Base-by-base conservation (phyloP, 306 rosid genomes). In the Pterocarpus macrocarpus region DNA sequence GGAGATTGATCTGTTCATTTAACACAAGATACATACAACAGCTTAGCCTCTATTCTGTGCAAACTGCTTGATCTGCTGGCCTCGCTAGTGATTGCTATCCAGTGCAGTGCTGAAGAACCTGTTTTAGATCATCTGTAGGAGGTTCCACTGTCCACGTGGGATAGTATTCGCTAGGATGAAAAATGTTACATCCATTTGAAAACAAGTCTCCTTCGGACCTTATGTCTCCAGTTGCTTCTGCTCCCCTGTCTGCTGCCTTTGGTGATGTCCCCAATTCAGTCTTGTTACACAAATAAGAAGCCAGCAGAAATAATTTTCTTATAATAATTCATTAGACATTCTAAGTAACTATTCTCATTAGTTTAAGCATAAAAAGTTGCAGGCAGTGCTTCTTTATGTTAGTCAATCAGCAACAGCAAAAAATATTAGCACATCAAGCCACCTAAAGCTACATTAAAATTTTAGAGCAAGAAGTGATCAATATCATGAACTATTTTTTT, bases 161-260 rank as follows among this genome's bases (percentile, higher is more conserved):
- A 71, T 96, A 92, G 83, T 92, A 52, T 32, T 93, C 85, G 12
- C 84, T 86, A 0, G 99, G 98, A 84, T 92, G 97, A 84, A 93
- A 96, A 41, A 47, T 35, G 52, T 76, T 65, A 49, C 68, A 57
- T 22, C 8, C 97, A 34, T 64, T 83, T 5, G 87, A 15, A 55
- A 96, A 96, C 34, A 90, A 22, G 81, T 96, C 99, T 15, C 99
- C 99, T 66, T 96, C 96, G 12, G 97, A 93, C 73, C 81, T 87
- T 88, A 96, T 82, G 86, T 38, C 41, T 50, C 99, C 99, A 50
- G 82, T 87, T 79, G 81, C 64, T 73, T 81, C 92, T 9, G 12
- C 82, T 8, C 90, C 97, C 83, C 71, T 89, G 89, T 96, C 98
- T 28, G 89, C 81, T 83, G 99, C 98, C 99, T 96, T 87, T 45